These are phyloP conservation scores for Helotiales sp. DNA, from an alignment of 2,329 filamentous ascomycete genomes.

Conservation along the genomic window DNA sequence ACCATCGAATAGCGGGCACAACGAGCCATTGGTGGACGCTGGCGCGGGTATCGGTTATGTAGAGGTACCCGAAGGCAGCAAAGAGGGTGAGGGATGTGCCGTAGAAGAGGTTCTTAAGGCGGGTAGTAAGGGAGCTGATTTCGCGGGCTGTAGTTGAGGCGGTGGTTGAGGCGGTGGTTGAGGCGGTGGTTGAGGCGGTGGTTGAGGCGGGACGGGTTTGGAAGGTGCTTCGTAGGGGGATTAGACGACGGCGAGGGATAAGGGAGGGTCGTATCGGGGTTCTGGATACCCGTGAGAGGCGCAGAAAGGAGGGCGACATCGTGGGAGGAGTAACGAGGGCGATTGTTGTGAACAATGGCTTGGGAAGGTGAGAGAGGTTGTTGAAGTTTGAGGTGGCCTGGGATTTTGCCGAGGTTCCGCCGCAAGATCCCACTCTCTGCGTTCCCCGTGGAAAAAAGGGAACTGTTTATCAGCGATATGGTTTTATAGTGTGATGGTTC, in stretches of 20 bases:
- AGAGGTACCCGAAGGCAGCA: conserved; percentile 56
- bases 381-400: too few species aligned
- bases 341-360: background rate
- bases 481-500: too few species aligned
- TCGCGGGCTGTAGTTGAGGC: conserved; percentile 28
- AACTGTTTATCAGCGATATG: too few species aligned
- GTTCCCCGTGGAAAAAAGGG: too few species aligned
- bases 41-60: conserved; percentile 73
- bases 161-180: conserved; percentile 19
- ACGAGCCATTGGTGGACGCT: conserved; percentile 68
- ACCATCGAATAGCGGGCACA: conserved; percentile 62
- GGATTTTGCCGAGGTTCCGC: too few species aligned
- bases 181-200: conserved; percentile 25
- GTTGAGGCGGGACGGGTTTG: conserved; percentile 18
- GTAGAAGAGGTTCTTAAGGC: conserved; percentile 50
- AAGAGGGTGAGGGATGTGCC: conserved; percentile 54
- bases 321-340: background rate
- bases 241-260: conserved; percentile 18
- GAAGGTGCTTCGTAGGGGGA: conserved; percentile 7
- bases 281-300: conserved; percentile 17
- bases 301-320: conserved; percentile 24
- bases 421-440: too few species aligned
- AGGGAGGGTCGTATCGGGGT: conserved; percentile 8
- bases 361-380: too few species aligned
- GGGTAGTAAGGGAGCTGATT: conserved; percentile 40